Base-by-base conservation (phyloP, 2,329 filamentous ascomycete genomes). In the Beauveria sp. region DNA sequence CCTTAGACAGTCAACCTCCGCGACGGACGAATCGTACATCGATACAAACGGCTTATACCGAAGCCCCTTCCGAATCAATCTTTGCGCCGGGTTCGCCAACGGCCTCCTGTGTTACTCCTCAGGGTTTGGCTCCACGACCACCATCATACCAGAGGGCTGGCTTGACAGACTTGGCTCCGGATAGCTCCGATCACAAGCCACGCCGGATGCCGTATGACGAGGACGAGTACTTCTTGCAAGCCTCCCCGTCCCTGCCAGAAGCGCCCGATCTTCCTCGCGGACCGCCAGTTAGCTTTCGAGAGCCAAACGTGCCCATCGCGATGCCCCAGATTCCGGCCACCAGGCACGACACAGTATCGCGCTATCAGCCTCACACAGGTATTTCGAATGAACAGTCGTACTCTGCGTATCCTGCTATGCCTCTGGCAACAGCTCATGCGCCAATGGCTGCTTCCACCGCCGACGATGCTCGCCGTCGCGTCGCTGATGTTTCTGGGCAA, bases 241-340 rank as follows among this genome's bases (percentile, higher is more conserved):
- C 67, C 65, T 65, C 71, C 53, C 69, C 75, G 6, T 70, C 76
- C 50, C 77, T 74, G 12, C 80, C 84, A 20, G 75, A 78, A 55
- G 84, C 82, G 40, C 84, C 87, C 65, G 86, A 89, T 66, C 82
- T 80, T 30, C 84, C 86, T 60, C 79, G 79, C 67, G 80, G 77
- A 9, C 84, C 84, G 45, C 84, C 87, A 5, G 68, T 79, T 42
- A 85, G 81, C 69, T 86, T 84, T 71, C 80, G 76, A 63, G 76
- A 79, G 40, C 78, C 81, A 9, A 75, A 78, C 26, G n/a, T 24
- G 24, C 40, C 47, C 9, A 51, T 22, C 5, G 28, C n/a, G 30
- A 55, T 54, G 30, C 34, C 26, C 24, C 40, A 50, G 38, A 16
- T 34, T 34, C 7, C 40, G 22, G 28, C 43, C 59, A 66, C 67